phyloP scores from a whole-genome alignment of 371 early-diverging fungal genomes.

The Apophysomyces sp. region DNA sequence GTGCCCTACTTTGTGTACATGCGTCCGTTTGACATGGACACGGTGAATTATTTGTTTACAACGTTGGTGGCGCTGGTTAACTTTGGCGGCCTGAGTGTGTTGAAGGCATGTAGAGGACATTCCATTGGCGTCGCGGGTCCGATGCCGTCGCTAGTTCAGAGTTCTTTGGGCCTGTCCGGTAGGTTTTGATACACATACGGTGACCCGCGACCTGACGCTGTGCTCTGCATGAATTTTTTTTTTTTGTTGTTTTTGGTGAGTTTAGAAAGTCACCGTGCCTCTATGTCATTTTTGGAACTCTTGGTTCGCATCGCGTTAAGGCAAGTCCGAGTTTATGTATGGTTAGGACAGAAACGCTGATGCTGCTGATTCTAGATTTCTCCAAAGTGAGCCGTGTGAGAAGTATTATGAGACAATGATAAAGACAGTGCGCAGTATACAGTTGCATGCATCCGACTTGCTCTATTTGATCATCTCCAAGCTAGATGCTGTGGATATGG shows the following conservation, averaged over 20 bases:
- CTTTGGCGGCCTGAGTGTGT: constrained; percentile 57
- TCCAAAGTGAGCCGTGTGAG: constrained; percentile 37
- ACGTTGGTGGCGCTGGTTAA: constrained; percentile 52
- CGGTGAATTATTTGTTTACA: constrained; percentile 65
- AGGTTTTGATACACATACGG: too few species aligned
- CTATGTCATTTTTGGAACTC: constrained; percentile 37
- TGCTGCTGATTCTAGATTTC: constrained; percentile 28
- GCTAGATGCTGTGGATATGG: constrained; percentile 53
- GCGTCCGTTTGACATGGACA: constrained; percentile 66
- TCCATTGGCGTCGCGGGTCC: constrained; percentile 21
- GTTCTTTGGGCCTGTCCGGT: constrained; percentile 12
- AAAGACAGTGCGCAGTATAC: constrained; percentile 46
- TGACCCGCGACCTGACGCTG: too few species aligned
- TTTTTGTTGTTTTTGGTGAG: neutral
- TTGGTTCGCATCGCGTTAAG: constrained; percentile 36
- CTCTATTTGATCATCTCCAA: constrained; percentile 60
- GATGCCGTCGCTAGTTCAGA: constrained; percentile 18
- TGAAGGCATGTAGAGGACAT: constrained; percentile 51
- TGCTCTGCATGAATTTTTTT: neutral
- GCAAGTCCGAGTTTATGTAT: constrained; percentile 7
- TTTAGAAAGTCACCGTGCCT: neutral
- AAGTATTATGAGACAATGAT: constrained; percentile 18
- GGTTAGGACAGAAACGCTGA: neutral
- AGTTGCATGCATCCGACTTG: constrained; percentile 64
- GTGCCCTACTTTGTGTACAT: constrained; percentile 50